Evolutionary conservation across 2,329 filamentous ascomycete species (phyloP).

Genomic region (Bisporella sp.): DNA sequence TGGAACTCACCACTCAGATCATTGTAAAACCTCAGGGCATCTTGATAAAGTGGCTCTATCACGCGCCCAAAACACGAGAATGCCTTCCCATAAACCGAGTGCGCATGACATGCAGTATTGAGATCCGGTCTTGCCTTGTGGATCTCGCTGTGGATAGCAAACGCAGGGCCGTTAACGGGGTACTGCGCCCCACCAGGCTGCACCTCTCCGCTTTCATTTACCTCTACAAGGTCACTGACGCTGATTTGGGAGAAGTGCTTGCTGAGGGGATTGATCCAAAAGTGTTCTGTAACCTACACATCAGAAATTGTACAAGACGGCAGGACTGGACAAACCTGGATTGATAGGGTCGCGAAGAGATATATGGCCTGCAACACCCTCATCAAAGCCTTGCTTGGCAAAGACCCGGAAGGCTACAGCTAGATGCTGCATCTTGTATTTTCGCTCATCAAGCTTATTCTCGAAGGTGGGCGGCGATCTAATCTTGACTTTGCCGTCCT

Average conservation of each 20-base stretch:
- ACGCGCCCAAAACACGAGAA: constrained; percentile 34
- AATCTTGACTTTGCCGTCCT: too few species aligned
- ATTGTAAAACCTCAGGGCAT: constrained; percentile 32
- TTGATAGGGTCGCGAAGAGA: too few species aligned
- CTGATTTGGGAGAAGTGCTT: constrained; percentile 25
- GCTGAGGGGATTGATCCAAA: constrained; percentile 14
- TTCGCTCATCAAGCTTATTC: too few species aligned
- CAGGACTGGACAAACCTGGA: too few species aligned
- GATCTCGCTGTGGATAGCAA: constrained; percentile 24
- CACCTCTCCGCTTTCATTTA: constrained; percentile 30
- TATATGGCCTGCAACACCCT: too few species aligned
- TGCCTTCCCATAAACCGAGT: constrained; percentile 49
- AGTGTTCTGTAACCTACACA: constrained; percentile 1
- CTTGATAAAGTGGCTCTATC: constrained; percentile 15
- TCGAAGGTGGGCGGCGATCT: too few species aligned
- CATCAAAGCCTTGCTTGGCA: too few species aligned
- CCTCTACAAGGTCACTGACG: constrained; percentile 38
- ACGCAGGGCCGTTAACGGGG: constrained; percentile 30
- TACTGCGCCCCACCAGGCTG: constrained; percentile 24
- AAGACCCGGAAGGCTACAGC: too few species aligned
- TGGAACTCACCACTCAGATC: not conserved
- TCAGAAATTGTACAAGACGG: too few species aligned
- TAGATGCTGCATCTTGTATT: too few species aligned
- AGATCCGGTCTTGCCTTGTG: constrained; percentile 51
- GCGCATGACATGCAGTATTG: constrained; percentile 47